These are phyloP conservation scores for Picea glauca DNA, from an alignment of 75 land plant genomes.

Conservation along the genomic window DNA sequence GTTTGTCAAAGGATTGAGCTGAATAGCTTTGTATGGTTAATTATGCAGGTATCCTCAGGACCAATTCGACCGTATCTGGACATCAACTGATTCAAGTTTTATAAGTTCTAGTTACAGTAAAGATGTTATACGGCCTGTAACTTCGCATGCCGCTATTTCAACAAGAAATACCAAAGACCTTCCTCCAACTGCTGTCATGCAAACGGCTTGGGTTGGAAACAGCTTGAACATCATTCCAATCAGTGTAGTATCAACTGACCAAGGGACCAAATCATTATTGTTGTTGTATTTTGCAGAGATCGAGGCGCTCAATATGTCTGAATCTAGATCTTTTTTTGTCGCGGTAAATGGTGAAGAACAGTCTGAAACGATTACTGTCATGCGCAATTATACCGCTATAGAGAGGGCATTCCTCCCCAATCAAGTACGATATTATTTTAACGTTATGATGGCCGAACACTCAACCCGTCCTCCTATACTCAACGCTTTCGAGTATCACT, in stretches of 20 bases:
- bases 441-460: neutral
- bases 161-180: neutral
- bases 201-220: no score
- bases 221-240: no score
- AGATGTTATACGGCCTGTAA: neutral
- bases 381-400: neutral
- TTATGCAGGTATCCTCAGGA: neutral
- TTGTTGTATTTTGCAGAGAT: neutral
- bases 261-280: neutral
- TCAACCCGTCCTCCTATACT: neutral
- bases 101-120: no score
- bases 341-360: neutral
- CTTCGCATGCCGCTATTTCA: neutral
- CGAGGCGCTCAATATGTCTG: neutral
- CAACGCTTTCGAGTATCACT: neutral
- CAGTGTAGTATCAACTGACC: no score
- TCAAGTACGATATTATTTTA: neutral
- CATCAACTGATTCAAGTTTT: neutral
- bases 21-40: neutral
- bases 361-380: neutral
- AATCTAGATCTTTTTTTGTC: neutral
- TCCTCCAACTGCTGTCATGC: neutral
- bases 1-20: no score
- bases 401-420: neutral
- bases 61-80: neutral